These are phyloP conservation scores for Xylaria intraflava DNA, from an alignment of 495 filamentous ascomycete species.

Conservation along the genomic window DNA sequence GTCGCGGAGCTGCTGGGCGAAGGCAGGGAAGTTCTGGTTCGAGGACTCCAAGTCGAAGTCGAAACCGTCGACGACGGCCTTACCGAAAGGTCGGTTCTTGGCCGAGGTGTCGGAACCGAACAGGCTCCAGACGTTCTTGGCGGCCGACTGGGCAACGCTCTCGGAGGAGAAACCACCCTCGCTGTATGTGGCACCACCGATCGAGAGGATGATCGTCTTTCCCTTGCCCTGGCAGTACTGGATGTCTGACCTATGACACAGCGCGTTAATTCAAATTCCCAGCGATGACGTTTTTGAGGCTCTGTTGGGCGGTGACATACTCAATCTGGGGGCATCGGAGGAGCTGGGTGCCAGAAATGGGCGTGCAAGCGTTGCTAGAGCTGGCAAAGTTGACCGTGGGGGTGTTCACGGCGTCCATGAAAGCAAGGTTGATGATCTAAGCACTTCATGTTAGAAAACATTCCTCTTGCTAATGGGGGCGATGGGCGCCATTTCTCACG, in stretches of 20 bases:
- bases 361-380: conserved; percentile 50
- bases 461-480: too few species aligned
- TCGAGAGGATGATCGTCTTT: conserved; percentile 62
- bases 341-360: conserved; percentile 50
- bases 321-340: conserved; percentile 57
- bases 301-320: conserved; percentile 27
- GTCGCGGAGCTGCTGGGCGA: conserved; percentile 49
- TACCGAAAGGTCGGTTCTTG: conserved; percentile 55
- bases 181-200: conserved; percentile 58
- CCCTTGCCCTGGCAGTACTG: conserved; percentile 55
- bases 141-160: conserved; percentile 47
- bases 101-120: conserved; percentile 49
- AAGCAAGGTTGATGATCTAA: conserved; percentile 56
- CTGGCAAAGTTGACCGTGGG: conserved; percentile 56
- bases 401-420: conserved; percentile 50
- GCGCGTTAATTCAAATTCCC: not conserved
- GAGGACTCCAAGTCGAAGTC: conserved; percentile 60
- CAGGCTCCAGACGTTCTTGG: conserved; percentile 57
- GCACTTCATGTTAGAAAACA: too few species aligned
- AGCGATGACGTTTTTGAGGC: not conserved
- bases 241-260: conserved; percentile 46
- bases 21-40: conserved; percentile 44
- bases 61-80: conserved; percentile 62
- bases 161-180: conserved; percentile 54
- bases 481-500: too few species aligned